A percentile compares a stretch with the other conserved stretches of the same genome.
These are phyloP conservation scores for Phoma sp. DNA, from an alignment of 2,329 filamentous ascomycete genomes.

Conservation along the genomic window DNA sequence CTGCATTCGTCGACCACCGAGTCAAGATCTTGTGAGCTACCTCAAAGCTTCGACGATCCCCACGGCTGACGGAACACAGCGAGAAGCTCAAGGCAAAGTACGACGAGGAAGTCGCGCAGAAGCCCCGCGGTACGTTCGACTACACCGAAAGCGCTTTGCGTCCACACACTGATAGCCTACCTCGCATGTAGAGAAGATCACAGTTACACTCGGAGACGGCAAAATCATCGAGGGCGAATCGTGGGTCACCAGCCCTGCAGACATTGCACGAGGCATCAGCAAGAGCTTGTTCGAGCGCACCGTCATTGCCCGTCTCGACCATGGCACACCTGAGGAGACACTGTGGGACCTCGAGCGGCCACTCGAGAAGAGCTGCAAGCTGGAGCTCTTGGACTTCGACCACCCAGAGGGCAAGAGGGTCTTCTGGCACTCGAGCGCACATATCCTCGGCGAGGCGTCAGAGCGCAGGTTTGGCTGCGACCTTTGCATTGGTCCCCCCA, in stretches of 20 bases:
- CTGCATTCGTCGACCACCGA: conserved; percentile 82
- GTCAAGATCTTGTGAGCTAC: conserved; percentile 72
- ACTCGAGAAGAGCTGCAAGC: conserved; percentile 82
- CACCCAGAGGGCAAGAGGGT: conserved; percentile 82
- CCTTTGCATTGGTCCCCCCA: conserved; percentile 91
- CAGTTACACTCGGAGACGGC: conserved; percentile 75
- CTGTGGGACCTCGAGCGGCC: conserved; percentile 94
- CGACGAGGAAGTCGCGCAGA: conserved; percentile 74
- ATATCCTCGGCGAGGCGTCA: conserved; percentile 92
- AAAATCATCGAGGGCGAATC: conserved; percentile 75
- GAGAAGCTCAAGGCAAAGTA: conserved; percentile 85
- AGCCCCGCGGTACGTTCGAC: conserved; percentile 61
- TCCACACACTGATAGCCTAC: conserved; percentile 22
- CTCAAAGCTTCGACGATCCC: too few relatives aligned
- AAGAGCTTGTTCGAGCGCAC: conserved; percentile 86
- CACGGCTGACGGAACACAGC: conserved; percentile 33
- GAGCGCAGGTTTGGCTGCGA: conserved; percentile 91
- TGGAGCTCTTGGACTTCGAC: conserved; percentile 86
- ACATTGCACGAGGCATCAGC: conserved; percentile 78
- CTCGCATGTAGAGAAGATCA: conserved; percentile 65
- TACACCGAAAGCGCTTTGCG: not conserved
- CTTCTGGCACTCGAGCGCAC: conserved; percentile 97
- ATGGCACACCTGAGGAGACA: conserved; percentile 71
- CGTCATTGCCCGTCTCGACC: conserved; percentile 85
- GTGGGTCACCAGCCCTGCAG: conserved; percentile 88